A percentile compares a stretch with the other conserved stretches of the same genome.
Evolutionary conservation across 108 stramenopile genomes (phyloP).

Genomic region (Parmales sp.): DNA sequence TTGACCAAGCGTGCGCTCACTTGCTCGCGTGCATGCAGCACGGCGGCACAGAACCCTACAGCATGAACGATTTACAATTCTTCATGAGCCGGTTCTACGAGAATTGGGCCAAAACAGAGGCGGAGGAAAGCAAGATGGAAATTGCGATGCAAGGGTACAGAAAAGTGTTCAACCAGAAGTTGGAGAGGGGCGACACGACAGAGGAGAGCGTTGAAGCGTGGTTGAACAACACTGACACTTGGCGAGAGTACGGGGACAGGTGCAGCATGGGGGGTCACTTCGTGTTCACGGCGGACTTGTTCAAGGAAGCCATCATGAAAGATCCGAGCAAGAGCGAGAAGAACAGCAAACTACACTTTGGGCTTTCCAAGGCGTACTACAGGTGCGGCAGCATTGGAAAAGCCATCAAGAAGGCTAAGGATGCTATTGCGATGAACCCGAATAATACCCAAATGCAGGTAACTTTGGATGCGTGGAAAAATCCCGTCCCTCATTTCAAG

Average conservation of each 20-base stretch:
- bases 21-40: neutral
- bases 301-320: constrained; percentile 6
- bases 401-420: neutral
- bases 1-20: neutral
- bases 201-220: neutral
- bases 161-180: neutral
- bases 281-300: neutral
- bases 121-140: neutral
- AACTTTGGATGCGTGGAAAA: neutral
- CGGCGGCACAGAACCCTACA: constrained; percentile 1
- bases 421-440: neutral
- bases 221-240: neutral
- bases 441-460: neutral
- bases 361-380: constrained; percentile 1
- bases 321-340: neutral
- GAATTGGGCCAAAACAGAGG: neutral
- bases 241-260: constrained; percentile 9
- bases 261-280: constrained; percentile 4
- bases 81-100: neutral
- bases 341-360: neutral
- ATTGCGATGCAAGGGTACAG: neutral
- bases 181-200: neutral
- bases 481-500: neutral
- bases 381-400: neutral
- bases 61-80: neutral